These are phyloP conservation scores for Tricholoma saponaceum DNA, from an alignment of 768 basidiomycete species.

Conservation along the genomic window DNA sequence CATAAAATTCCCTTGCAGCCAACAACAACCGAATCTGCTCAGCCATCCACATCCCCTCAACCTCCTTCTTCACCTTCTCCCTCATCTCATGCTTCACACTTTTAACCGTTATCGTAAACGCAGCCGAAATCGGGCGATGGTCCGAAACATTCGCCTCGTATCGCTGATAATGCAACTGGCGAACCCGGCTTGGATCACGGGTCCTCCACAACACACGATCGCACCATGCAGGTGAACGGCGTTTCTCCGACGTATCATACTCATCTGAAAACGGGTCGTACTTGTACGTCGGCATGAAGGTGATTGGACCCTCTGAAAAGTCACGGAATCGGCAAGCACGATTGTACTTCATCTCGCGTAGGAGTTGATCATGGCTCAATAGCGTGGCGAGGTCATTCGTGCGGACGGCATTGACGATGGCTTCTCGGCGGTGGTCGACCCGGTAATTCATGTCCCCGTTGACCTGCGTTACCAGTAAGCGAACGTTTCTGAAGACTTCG, in stretches of 20 bases:
- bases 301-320: constrained; percentile 80
- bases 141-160: constrained; percentile 90
- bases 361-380: constrained; percentile 78
- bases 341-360: constrained; percentile 85
- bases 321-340: constrained; percentile 81
- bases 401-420: constrained; percentile 68
- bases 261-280: constrained; percentile 76
- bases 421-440: constrained; percentile 88
- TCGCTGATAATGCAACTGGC: constrained; percentile 66
- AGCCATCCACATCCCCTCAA: constrained; percentile 53
- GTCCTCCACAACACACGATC: constrained; percentile 86
- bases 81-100: constrained; percentile 57
- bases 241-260: constrained; percentile 89
- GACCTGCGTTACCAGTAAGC: constrained; percentile 40
- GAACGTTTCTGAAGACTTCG: not conserved
- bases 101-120: constrained; percentile 73
- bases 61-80: constrained; percentile 48
- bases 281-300: constrained; percentile 91
- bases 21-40: constrained; percentile 39
- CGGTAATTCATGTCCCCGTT: constrained; percentile 98
- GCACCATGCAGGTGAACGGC: constrained; percentile 92
- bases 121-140: constrained; percentile 85
- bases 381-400: constrained; percentile 62
- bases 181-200: constrained; percentile 51
- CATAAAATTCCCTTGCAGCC: constrained; percentile 39